Conservation (phyloP, 163 green algal species). For the Prototheca cutis region DNA sequence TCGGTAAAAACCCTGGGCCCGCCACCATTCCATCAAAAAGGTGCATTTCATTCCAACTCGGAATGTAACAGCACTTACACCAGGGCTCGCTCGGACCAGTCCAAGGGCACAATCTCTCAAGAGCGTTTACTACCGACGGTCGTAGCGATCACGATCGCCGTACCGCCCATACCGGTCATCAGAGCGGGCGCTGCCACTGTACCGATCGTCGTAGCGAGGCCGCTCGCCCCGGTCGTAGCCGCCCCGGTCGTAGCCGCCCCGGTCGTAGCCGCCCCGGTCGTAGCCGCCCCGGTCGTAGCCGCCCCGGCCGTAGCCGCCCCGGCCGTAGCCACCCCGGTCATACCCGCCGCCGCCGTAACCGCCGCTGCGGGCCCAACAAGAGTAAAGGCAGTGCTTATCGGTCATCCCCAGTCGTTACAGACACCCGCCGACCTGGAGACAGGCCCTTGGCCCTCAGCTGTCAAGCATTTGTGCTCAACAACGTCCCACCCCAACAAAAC, state of each 20-base stretch:
- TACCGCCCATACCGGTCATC: not conserved
- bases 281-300: not conserved
- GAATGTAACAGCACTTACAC: too few relatives aligned
- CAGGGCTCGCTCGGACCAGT: too few relatives aligned
- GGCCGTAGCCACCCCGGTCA: not conserved
- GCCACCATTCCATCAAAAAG: too few relatives aligned
- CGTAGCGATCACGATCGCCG: not conserved
- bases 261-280: slow-evolving; percentile 1
- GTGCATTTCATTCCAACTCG: too few relatives aligned
- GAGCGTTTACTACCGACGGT: not conserved
- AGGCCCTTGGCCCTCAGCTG: too few relatives aligned
- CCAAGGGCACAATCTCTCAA: too few relatives aligned
- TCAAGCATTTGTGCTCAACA: too few relatives aligned
- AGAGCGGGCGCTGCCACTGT: not conserved
- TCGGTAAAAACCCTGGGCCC: too few relatives aligned
- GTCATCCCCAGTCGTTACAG: not conserved
- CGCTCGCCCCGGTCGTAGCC: not conserved
- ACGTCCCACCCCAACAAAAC: too few relatives aligned
- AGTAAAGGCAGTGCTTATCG: not conserved
- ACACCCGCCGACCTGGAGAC: too few relatives aligned
- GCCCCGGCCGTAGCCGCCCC: slow-evolving; percentile 1
- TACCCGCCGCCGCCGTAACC: slow-evolving; percentile 5
- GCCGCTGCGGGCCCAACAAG: slow-evolving; percentile 1
- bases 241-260: not conserved
- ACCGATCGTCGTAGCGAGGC: not conserved